Percentiles rank a stretch among this genome's conserved stretches.
These are phyloP conservation scores for Saccharomyces eubayanus DNA, from an alignment of 805 yeast genomes.

Conservation along the genomic window DNA sequence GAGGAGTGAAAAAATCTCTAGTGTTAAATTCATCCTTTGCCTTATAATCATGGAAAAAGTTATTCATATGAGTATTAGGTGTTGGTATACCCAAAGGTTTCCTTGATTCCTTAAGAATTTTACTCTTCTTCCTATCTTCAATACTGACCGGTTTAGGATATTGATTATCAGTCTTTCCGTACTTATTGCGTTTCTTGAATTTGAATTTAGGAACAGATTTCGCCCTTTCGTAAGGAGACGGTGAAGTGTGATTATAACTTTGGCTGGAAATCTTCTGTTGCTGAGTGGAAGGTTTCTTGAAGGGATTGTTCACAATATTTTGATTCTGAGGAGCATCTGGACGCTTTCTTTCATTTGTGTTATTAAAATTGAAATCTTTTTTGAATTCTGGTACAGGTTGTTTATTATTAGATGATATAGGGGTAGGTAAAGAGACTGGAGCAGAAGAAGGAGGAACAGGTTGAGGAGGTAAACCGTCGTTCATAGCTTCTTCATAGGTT, in stretches of 20 bases:
- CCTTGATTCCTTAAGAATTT: conserved; percentile 33
- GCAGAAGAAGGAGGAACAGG: conserved; percentile 28
- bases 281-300: not conserved
- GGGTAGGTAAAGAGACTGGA: conserved; percentile 28
- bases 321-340: not conserved
- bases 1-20: conserved; percentile 72
- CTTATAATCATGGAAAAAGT: conserved; percentile 32
- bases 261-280: not conserved
- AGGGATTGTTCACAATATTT: not conserved
- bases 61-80: conserved; percentile 38
- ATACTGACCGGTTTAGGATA: conserved; percentile 24
- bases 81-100: conserved; percentile 63
- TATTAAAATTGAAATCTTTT: conserved; percentile 1
- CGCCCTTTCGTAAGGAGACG: conserved; percentile 13
- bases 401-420: conserved; percentile 16
- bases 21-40: conserved; percentile 39
- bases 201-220: conserved; percentile 27
- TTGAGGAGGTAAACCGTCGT: conserved; percentile 8
- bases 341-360: not conserved
- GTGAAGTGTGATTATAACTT: not conserved
- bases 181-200: conserved; percentile 21
- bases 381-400: conserved; percentile 14
- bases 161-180: conserved; percentile 9
- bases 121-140: conserved; percentile 17
- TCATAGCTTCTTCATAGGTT: conserved; percentile 15